phyloP scores from a whole-genome alignment of 176 grass and related monocot species.

The Carex littledalei region DNA sequence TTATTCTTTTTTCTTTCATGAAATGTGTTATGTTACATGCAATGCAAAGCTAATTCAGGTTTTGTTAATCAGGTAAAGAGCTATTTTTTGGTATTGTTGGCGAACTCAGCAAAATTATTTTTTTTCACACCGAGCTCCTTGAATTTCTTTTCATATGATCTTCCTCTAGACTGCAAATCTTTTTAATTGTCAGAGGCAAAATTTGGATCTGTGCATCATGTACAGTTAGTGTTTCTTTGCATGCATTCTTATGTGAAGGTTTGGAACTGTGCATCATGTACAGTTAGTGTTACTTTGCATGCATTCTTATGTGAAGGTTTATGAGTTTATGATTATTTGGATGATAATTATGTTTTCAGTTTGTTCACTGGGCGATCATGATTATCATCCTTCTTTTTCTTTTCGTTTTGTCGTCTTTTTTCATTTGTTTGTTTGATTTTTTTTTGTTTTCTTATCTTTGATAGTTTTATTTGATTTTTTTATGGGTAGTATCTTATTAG shows the following conservation, averaged over 20 bases:
- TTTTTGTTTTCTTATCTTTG: conserved; percentile 7
- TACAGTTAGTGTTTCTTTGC: background rate
- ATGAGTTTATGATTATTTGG: background rate
- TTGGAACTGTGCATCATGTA: background rate
- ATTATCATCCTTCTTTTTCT: background rate
- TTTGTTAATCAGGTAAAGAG: background rate
- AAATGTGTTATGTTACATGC: background rate
- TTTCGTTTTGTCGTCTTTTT: background rate
- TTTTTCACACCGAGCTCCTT: background rate
- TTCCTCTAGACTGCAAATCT: background rate
- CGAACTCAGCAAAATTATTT: background rate
- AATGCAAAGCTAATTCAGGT: background rate
- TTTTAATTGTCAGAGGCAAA: background rate
- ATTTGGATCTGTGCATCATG: background rate
- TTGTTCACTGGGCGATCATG: background rate
- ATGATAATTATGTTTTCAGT: conserved; percentile 5
- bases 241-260: background rate
- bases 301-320: background rate
- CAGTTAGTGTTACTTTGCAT: background rate
- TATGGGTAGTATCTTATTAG: background rate
- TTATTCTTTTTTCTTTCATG: background rate
- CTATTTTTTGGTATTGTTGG: background rate
- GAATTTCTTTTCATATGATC: background rate
- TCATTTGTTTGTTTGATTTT: background rate
- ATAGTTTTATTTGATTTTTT: background rate